Evolutionary conservation across 805 yeast species (phyloP).

Genomic region (Millerozyma acaciae): DNA sequence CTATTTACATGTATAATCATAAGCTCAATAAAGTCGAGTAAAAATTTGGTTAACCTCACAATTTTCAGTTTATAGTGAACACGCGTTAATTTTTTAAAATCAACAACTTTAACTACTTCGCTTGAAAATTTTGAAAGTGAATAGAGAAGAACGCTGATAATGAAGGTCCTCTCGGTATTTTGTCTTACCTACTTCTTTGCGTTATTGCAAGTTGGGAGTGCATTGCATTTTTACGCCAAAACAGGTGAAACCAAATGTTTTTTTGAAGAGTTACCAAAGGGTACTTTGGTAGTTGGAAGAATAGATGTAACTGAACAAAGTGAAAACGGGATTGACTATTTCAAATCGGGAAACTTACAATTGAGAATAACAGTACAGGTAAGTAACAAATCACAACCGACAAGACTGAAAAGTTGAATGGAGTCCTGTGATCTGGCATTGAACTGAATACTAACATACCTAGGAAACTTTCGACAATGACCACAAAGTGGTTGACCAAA

Average conservation of each 20-base stretch:
- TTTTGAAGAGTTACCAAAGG: slow-evolving; percentile 71
- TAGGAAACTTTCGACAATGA: slow-evolving; percentile 69
- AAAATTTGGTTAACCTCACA: background rate
- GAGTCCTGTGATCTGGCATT: no score
- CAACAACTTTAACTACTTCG: slow-evolving; percentile 1
- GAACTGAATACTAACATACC: slow-evolving; percentile 5
- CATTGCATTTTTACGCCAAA: slow-evolving; percentile 73
- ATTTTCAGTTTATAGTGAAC: slow-evolving; percentile 5
- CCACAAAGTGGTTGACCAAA: slow-evolving; percentile 72
- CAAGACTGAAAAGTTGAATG: no score
- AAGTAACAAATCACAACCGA: no score
- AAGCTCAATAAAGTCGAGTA: no score
- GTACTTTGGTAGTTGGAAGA: slow-evolving; percentile 74
- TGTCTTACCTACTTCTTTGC: slow-evolving; percentile 7
- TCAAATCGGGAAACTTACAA: slow-evolving; percentile 52
- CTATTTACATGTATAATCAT: no score
- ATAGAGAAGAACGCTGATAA: background rate
- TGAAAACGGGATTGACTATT: slow-evolving; percentile 43
- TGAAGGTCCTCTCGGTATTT: background rate
- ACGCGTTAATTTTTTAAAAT: slow-evolving; percentile 8
- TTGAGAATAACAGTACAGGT: slow-evolving; percentile 68
- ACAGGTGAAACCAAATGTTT: slow-evolving; percentile 81
- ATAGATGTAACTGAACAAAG: slow-evolving; percentile 66
- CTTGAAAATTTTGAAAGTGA: background rate
- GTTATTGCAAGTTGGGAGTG: slow-evolving; percentile 25